Evolutionary conservation across 495 filamentous ascomycete species (phyloP).

Genomic region (Penicillium riverlandense): DNA sequence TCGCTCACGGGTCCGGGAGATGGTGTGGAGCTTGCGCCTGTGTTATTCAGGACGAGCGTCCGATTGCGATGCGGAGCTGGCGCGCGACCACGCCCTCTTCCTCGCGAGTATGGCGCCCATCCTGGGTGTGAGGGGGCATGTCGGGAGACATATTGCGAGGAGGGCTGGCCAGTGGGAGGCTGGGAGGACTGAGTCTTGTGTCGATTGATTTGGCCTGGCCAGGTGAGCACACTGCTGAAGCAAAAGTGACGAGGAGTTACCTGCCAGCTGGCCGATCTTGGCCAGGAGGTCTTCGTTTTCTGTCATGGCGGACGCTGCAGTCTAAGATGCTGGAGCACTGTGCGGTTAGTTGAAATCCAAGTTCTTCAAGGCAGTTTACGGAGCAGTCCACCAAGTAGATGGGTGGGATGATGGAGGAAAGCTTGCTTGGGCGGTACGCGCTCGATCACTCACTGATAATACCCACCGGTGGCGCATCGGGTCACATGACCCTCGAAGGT

Average conservation of each 20-base stretch:
- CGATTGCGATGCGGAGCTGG: constrained; percentile 55
- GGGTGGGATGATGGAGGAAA: not conserved
- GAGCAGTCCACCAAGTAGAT: no score
- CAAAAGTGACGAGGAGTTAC: constrained; percentile 29
- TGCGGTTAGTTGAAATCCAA: constrained; percentile 3
- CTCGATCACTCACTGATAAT: not conserved
- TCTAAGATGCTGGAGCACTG: not conserved
- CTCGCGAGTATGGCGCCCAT: constrained; percentile 38
- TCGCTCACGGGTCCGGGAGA: constrained; percentile 31
- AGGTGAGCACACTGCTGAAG: constrained; percentile 20
- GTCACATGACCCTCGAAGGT: constrained; percentile 11
- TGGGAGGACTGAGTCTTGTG: constrained; percentile 48
- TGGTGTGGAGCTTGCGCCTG: constrained; percentile 15
- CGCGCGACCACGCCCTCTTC: constrained; percentile 37
- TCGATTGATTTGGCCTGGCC: constrained; percentile 71
- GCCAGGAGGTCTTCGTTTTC: constrained; percentile 69
- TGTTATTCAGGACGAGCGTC: constrained; percentile 65
- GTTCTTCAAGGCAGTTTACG: not conserved
- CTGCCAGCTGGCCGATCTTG: constrained; percentile 68
- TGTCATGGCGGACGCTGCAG: constrained; percentile 44
- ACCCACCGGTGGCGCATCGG: constrained; percentile 6
- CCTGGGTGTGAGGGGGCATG: constrained; percentile 38
- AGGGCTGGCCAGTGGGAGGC: constrained; percentile 14
- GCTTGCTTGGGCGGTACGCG: not conserved
- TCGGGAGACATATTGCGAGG: constrained; percentile 26